Percentiles rank a stretch among this genome's conserved stretches.
These are phyloP conservation scores for Cryomyces minteri DNA, from an alignment of 495 filamentous ascomycete genomes.

Conservation along the genomic window DNA sequence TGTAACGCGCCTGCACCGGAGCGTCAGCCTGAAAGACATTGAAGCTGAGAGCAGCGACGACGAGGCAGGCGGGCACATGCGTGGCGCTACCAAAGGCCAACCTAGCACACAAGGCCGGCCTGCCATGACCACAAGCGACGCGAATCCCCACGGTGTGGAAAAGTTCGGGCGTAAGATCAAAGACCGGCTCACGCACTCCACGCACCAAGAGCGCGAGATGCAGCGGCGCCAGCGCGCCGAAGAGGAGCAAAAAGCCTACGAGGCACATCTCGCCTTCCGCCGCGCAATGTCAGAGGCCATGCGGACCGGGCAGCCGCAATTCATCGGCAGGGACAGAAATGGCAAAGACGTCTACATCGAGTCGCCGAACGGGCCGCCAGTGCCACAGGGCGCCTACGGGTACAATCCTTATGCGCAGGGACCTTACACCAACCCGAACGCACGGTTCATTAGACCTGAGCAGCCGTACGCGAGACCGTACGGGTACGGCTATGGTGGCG, in stretches of 20 bases:
- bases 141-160: constrained; percentile 10
- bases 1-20: constrained; percentile 16
- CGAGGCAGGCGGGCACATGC: constrained; percentile 11
- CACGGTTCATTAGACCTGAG: constrained; percentile 23
- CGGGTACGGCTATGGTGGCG: constrained; percentile 24
- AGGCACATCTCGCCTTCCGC: constrained; percentile 19
- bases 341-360: constrained; percentile 30
- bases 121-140: constrained; percentile 2
- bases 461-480: constrained; percentile 26
- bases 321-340: constrained; percentile 24
- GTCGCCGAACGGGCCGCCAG: constrained; percentile 17
- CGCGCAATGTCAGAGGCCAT: constrained; percentile 22
- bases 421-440: constrained; percentile 23
- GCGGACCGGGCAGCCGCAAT: constrained; percentile 27
- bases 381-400: constrained; percentile 13
- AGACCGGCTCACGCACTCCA: constrained; percentile 25
- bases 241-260: constrained; percentile 21
- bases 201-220: constrained; percentile 25
- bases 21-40: constrained; percentile 21
- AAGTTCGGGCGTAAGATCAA: constrained; percentile 28
- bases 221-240: constrained; percentile 21
- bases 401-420: constrained; percentile 24
- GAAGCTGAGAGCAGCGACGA: constrained; percentile 25
- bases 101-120: constrained; percentile 1
- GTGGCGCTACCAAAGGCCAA: background rate